Conservation (phyloP, 768 basidiomycete genomes). For the Amanita rubescens region DNA sequence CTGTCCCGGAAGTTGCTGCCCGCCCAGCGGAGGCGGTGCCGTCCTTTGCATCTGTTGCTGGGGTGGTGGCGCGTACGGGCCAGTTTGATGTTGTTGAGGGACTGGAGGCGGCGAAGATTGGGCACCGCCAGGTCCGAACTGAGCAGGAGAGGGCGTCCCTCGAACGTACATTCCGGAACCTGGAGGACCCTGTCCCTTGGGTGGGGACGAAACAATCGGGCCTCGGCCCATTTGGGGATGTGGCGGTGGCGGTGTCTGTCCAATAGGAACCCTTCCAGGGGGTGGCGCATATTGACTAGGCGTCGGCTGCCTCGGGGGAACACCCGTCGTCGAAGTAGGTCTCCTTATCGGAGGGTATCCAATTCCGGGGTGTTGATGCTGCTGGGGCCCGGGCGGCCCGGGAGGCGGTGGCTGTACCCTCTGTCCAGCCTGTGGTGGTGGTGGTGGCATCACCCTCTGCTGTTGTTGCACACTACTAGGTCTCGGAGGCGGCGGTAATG, state of each 20-base stretch:
- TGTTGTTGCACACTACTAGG: slow-evolving; percentile 53
- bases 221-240: slow-evolving; percentile 31
- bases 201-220: slow-evolving; percentile 15
- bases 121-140: slow-evolving; percentile 14
- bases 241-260: slow-evolving; percentile 36
- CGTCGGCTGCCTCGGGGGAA: slow-evolving; percentile 29
- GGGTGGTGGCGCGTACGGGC: slow-evolving; percentile 15
- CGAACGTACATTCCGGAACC: slow-evolving; percentile 26
- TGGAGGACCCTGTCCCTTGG: slow-evolving; percentile 18
- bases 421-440: slow-evolving; percentile 17
- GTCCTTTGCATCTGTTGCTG: slow-evolving; percentile 13
- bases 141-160: slow-evolving; percentile 32
- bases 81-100: slow-evolving; percentile 2
- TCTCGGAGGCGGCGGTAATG: slow-evolving; percentile 55
- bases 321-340: slow-evolving; percentile 20
- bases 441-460: slow-evolving; percentile 26
- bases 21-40: slow-evolving; percentile 5
- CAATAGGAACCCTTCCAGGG: slow-evolving; percentile 32
- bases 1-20: slow-evolving; percentile 14
- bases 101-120: background rate
- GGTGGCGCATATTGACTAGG: slow-evolving; percentile 46
- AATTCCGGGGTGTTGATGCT: slow-evolving; percentile 17
- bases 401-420: background rate
- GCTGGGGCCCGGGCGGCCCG: background rate
- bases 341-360: slow-evolving; percentile 25